Evolutionary conservation across 768 basidiomycete species (phyloP).

Genomic region (Lentinula raphanica): DNA sequence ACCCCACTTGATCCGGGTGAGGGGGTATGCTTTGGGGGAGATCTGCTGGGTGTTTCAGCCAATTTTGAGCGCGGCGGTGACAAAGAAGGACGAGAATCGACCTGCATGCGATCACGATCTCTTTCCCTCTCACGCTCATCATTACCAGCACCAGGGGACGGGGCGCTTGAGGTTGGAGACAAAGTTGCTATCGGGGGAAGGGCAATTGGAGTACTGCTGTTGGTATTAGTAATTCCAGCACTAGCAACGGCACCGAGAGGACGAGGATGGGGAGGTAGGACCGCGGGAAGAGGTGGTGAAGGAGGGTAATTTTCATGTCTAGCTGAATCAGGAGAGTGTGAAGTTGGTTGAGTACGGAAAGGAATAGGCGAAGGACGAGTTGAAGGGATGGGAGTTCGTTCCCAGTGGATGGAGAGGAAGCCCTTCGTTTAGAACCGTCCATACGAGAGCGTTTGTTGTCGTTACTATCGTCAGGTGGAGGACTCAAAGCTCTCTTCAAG

Average conservation of each 20-base stretch:
- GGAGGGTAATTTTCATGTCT: conserved; percentile 51
- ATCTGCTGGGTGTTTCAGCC: conserved; percentile 9
- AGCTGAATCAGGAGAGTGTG: conserved; percentile 60
- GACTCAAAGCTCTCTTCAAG: conserved; percentile 68
- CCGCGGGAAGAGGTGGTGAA: conserved; percentile 52
- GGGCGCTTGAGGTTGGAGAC: conserved; percentile 53
- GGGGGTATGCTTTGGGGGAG: conserved; percentile 8
- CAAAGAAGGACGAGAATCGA: conserved; percentile 25
- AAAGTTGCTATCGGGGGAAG: conserved; percentile 70
- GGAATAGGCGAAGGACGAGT: conserved; percentile 68
- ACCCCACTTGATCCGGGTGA: conserved; percentile 6
- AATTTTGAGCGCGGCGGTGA: conserved; percentile 9
- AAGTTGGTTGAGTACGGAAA: conserved; percentile 64
- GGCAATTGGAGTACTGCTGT: conserved; percentile 32
- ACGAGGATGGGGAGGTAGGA: conserved; percentile 70
- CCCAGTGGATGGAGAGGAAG: conserved; percentile 42
- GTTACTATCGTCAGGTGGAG: conserved; percentile 51
- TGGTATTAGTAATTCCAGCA: conserved; percentile 19
- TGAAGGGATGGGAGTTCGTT: conserved; percentile 52
- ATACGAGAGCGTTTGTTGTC: conserved; percentile 60
- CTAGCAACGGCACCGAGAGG: conserved; percentile 56
- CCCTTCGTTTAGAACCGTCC: conserved; percentile 46
- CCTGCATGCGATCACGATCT: conserved; percentile 43
- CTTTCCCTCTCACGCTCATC: conserved; percentile 4
- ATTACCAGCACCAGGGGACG: conserved; percentile 39